Base-by-base conservation (phyloP, 2,329 filamentous ascomycete species). In the Aspergillus intermedius region DNA sequence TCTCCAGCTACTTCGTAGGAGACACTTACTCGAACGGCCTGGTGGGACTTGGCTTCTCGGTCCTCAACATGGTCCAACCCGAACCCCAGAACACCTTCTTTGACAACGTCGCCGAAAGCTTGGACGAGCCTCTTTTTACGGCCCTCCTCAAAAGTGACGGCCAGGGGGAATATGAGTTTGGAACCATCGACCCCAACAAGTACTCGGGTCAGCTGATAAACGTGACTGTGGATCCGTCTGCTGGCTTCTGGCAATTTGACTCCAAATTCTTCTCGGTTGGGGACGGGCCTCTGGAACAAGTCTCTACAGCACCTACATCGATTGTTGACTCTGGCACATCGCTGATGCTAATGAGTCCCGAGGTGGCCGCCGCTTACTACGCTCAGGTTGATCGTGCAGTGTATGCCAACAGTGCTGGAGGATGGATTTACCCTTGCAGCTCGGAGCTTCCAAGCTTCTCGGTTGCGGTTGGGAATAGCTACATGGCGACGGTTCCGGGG, bases 111-210 rank as follows among this genome's bases (percentile, higher is more conserved):
- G 78, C 79, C 65, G 54, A 66, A n/a, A 66, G 72, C 15, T 78
- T 89, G 21, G 76, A 79, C 22, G 69, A 79, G 65, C 84, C 85
- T 0, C 70, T 91, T 37, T 86, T 91, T 69, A 87, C 86, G 0
- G 85, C 83, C 21, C 78, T 85, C 51, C 74, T 91, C 41, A 79
- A 80, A 60, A 76, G 79, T 54, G 74, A 77, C 50, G 73, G 74
- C 13, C 71, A 74, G 2, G 86, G 86, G 42, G 76, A 78, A 25
- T 91, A 88, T 69, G 83, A 88, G 61, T 91, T 91, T 59, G 87
- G 87, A 51, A 76, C 68, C 57, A 82, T 91, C 59, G 84, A 91
- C 63, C 62, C 60, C 1, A 70, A 70, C 48, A 82, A 86, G 58
- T 86, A 85, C 65, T 73, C 65, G 2, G 86, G 86, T 30, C 59